A percentile compares a stretch with the other conserved stretches of the same genome.
These are phyloP conservation scores for Tuber magnatum DNA, from an alignment of 495 filamentous ascomycete species.

Conservation along the genomic window DNA sequence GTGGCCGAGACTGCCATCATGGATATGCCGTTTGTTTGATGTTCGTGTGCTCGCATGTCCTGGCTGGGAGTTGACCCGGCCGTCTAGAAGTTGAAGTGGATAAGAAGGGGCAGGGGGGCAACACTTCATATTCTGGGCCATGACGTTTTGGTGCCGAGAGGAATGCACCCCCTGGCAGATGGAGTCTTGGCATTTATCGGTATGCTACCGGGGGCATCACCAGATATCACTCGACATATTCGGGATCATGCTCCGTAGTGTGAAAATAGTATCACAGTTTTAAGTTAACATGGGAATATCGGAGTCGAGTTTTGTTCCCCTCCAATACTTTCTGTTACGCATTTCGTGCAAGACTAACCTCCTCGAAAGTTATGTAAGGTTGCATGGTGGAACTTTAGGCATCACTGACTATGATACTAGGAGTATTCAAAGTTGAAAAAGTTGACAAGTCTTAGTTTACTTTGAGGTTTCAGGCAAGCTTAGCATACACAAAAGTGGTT, in stretches of 20 bases:
- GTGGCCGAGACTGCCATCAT: constrained; percentile 22
- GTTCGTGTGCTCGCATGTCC: background rate
- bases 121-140: background rate
- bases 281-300: background rate
- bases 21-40: constrained; percentile 8
- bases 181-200: background rate
- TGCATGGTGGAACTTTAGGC: background rate
- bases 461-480: too few relatives aligned
- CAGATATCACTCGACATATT: background rate
- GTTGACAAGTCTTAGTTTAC: too few relatives aligned
- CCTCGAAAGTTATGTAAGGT: background rate
- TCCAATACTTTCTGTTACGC: background rate
- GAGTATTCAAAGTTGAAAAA: too few relatives aligned
- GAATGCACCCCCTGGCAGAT: constrained; percentile 1
- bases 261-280: background rate
- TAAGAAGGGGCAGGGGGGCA: background rate
- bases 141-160: constrained; percentile 8
- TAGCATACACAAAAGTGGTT: too few relatives aligned
- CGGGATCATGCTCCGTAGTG: background rate
- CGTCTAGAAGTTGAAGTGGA: background rate
- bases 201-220: background rate
- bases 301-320: background rate
- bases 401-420: too few relatives aligned
- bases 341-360: background rate
- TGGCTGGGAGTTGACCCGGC: constrained; percentile 5